Evolutionary conservation across 306 rosid genomes (phyloP), one percentile per base, ranked within the genome.

Genomic region (Herpetospermum pedunculosum): DNA sequence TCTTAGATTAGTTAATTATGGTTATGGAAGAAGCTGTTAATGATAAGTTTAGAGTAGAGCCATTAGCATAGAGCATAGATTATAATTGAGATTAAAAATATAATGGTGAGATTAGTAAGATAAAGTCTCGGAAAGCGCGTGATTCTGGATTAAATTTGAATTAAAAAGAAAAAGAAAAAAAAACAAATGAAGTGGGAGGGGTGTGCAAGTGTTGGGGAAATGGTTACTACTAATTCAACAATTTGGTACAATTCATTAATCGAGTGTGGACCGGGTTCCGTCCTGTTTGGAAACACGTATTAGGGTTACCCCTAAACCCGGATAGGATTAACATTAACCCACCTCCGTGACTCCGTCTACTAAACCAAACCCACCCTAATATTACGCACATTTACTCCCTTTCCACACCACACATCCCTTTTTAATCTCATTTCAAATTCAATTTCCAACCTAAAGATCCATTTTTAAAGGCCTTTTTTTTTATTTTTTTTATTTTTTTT

Each of bases 311-410:
- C 34, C 37, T 34, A 28, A 68, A 69, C 54, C 78, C 59, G 71
- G 72, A 10, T 35, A 77, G 19, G 76, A 77, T 65, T 73, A 29
- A 75, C 59, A 79, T 55, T 60, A 34, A 63, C 23, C 54, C 80
- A 57, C 74, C 79, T 79, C 8, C 70, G 77, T 81, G 90, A 89
- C 83, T 76, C 47, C 84, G 97, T 90, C 97, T 81, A 84, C 82
- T 4, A 7, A 34, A 34, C 46, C 46, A n/a, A n/a, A n/a, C 25
- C 23, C 23, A 4, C 88, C 96, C 93, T 82, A 86, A 81, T 83
- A 72, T 85, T 81, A 84, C 89, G 52, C 88, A 85, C 91, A 85
- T 90, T 87, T 83, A 79, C 92, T 86, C 83, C 91, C 41, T 80
- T 79, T 88, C 78, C 92, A n/a, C 69, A 80, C 50, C 71, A 78